Evolutionary conservation across 345 rosid species (phyloP), one percentile per base, ranked within the genome.

Genomic region (Arabis alpina): DNA sequence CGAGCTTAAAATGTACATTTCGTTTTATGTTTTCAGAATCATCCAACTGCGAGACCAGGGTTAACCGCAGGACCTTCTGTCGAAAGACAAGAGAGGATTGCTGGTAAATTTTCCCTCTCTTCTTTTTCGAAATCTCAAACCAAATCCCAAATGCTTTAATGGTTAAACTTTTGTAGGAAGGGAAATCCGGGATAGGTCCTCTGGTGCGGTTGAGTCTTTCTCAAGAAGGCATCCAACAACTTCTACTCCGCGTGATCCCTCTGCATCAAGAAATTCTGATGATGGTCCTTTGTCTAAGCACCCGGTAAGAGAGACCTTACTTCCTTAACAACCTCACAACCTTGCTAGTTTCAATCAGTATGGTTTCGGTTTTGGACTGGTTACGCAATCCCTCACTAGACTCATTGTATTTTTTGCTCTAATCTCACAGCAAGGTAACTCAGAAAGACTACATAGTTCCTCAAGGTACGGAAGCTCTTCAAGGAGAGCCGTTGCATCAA

Each of bases 121-220:
- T 67, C 27, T 4, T 10, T 9, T 30, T 12, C 14, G 11, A 15
- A 40, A 49, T 42, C 25, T 42, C 41, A 23, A 10, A 37, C 45
- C 25, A 6, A 11, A 12, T 15, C 9, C 3, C 30, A 8, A 36
- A 4, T 4, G 4, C 0, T 0, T 34, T 10, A 55, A 2, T 13
- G 10, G 8, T 57, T 30, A 23, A 39, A 0, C 10, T 39, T 5
- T 6, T 76, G 86, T 69, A 64, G 88, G 86, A 45, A 84, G 72
- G 70, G 90, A 88, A 58, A 74, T 77, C 4, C 83, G 80, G 13
- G 86, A 81, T 12, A 84, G 83, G 68, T 76, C 82, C 67, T 81
- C 86, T n/a, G 93, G 93, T 62, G 88, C 87, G 47, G 85, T 79
- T 10, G 93, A 85, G 73, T 86, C 86, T 48, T 88, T 88, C 77